A percentile compares a stretch with the other conserved stretches of the same genome.
These are phyloP conservation scores for Botrytis elliptica DNA, from an alignment of 2,329 filamentous ascomycete genomes.

Conservation along the genomic window DNA sequence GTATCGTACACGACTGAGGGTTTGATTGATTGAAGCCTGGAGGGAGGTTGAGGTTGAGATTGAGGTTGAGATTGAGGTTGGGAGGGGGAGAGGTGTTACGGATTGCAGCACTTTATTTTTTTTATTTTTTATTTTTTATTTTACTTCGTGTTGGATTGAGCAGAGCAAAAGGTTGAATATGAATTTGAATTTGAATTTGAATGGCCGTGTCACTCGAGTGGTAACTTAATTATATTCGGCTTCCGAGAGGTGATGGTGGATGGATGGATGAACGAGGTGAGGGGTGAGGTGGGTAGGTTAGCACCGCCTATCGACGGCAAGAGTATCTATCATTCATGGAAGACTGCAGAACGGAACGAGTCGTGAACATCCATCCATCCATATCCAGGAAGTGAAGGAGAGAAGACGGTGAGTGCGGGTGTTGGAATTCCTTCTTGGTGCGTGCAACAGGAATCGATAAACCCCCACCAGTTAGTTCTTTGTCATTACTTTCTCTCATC, in stretches of 20 bases:
- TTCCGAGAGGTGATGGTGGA: not conserved
- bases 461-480: conserved; percentile 8
- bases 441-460: not conserved
- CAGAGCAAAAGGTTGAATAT: too few species aligned
- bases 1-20: not conserved
- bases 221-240: not conserved
- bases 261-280: not conserved
- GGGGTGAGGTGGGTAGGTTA: not conserved
- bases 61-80: too few species aligned
- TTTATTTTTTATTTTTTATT: too few species aligned
- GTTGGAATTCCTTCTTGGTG: not conserved
- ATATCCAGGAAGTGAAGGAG: not conserved
- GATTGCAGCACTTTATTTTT: not conserved
- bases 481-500: not conserved
- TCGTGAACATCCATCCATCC: too few species aligned
- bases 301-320: not conserved
- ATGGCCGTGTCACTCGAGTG: not conserved
- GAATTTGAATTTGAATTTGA: too few species aligned
- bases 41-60: too few species aligned
- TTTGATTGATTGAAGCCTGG: not conserved
- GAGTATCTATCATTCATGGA: not conserved
- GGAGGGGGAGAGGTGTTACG: too few species aligned
- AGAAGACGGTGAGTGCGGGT: not conserved
- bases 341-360: not conserved
- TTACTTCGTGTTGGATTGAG: too few species aligned